Evolutionary conservation across 768 basidiomycete species (phyloP).

Genomic region (Russula abietina): DNA sequence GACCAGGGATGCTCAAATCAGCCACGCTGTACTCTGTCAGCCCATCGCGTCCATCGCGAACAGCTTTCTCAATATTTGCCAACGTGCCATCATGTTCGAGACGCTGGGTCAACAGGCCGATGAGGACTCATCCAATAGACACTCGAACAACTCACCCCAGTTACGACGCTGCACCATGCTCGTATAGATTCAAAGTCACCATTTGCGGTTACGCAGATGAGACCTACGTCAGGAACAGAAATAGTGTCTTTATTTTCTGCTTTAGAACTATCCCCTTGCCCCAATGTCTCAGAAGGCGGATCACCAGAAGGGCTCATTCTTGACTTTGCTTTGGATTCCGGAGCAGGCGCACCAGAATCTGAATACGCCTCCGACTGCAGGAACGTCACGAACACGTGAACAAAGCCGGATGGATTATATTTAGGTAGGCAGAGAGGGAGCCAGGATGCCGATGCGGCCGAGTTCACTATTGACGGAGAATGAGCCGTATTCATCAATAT

Average conservation of each 20-base stretch:
- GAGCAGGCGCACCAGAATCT: neutral
- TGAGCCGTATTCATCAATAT: conserved; percentile 88
- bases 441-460: conserved; percentile 82
- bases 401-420: conserved; percentile 83
- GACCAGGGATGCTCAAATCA: conserved; percentile 78
- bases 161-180: conserved; percentile 63
- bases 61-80: conserved; percentile 45
- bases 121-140: neutral
- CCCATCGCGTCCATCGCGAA: conserved; percentile 40
- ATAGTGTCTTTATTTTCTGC: neutral
- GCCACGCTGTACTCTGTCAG: conserved; percentile 62
- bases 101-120: conserved; percentile 40
- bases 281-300: neutral
- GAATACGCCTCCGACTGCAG: conserved; percentile 33
- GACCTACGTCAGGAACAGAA: conserved; percentile 34
- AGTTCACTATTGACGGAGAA: conserved; percentile 70
- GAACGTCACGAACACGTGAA: conserved; percentile 85
- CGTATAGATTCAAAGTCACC: conserved; percentile 82
- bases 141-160: conserved; percentile 41
- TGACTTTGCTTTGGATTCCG: conserved; percentile 13
- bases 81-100: conserved; percentile 54
- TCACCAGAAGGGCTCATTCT: neutral
- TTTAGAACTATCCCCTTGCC: neutral
- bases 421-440: conserved; percentile 94
- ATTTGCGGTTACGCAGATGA: conserved; percentile 77